A percentile compares a stretch with the other conserved stretches of the same genome.
Evolutionary conservation across 169 alveolate genomes (phyloP).

Genomic region (Plasmodium vivax): DNA sequence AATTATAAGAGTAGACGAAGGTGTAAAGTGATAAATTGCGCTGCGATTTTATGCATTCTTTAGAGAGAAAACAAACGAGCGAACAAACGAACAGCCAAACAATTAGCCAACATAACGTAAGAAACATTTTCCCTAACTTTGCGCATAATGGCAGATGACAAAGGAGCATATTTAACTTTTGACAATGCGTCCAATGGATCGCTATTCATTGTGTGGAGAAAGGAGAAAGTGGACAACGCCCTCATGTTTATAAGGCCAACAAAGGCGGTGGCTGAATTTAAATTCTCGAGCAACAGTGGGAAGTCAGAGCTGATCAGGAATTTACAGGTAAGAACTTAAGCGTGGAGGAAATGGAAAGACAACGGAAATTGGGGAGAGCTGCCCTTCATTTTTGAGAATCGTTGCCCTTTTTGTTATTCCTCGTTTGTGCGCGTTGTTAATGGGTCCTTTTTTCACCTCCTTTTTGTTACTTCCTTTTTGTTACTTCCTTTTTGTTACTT

Average conservation of each 20-base stretch:
- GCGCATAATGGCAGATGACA: conserved; percentile 38
- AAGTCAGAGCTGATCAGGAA: conserved; percentile 76
- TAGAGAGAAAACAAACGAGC: not conserved
- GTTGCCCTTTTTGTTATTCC: not conserved
- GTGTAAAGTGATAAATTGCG: not conserved
- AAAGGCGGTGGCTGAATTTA: conserved; percentile 75
- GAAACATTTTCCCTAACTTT: not conserved
- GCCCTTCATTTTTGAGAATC: not conserved
- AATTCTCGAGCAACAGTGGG: conserved; percentile 72
- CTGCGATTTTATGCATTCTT: not conserved
- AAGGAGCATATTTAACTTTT: conserved; percentile 77
- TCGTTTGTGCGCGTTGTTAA: not conserved
- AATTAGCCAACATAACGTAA: not conserved
- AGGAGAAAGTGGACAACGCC: conserved; percentile 65
- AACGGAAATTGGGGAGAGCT: not conserved
- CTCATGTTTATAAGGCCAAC: conserved; percentile 73
- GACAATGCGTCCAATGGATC: conserved; percentile 79
- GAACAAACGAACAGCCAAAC: not conserved
- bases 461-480: not conserved
- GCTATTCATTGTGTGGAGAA: conserved; percentile 77
- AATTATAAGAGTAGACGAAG: not conserved
- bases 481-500: not conserved
- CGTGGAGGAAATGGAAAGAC: not conserved
- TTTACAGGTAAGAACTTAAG: conserved; percentile 50
- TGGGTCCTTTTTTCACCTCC: not conserved